Base-by-base conservation (phyloP, 257 asterid genomes). In the Sherardia arvensis region DNA sequence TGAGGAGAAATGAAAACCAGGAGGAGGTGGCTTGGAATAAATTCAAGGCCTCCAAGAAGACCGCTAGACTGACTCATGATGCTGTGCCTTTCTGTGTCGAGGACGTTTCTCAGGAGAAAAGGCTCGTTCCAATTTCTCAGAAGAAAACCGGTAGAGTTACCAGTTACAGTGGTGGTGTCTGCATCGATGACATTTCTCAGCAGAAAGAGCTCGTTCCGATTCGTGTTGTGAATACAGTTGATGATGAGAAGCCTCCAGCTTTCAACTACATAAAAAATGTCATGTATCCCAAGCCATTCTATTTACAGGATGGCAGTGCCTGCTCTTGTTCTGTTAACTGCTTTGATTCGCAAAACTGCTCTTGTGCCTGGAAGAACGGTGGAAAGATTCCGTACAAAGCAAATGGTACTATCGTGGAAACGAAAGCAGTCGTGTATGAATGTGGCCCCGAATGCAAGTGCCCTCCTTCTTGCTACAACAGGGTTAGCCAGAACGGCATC, bases 401-500 rank as follows among this genome's bases (percentile, higher is more conserved):
- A 7, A 85, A 79, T 9, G 99, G 96, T 9, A 87, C 94, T 38
- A 71, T 92, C 43, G 91, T 87, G 20, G 94, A 85, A 79, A 78
- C 78, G 1, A 92, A 84, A 53, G 71, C 80, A n/a, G 71, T 85
- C 2, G 91, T 90, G 0, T 87, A 80, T 8, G 99, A 92, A 66
- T 92, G 99, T 62, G 97, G 99, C 14, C 97, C 97, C 25, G 73
- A 67, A 23, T 87, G 99, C 64, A 84, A 68, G 47, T 92, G 99
- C 75, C 90, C 96, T 26, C 84, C 95, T 49, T 69, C 96, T 18
- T 92, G 97, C 85, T 81, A 87, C 45, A 92, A 89, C 38, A 71
- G 96, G 69, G 90, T 84, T 66, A 72, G 73, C 61, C 97, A 92
- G 69, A 83, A 77, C 7, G 97, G 99, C 47, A 75, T 81, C 64